Conservation (phyloP, 2,329 filamentous ascomycete species). For the Parasarocladium wereldwijsianum region DNA sequence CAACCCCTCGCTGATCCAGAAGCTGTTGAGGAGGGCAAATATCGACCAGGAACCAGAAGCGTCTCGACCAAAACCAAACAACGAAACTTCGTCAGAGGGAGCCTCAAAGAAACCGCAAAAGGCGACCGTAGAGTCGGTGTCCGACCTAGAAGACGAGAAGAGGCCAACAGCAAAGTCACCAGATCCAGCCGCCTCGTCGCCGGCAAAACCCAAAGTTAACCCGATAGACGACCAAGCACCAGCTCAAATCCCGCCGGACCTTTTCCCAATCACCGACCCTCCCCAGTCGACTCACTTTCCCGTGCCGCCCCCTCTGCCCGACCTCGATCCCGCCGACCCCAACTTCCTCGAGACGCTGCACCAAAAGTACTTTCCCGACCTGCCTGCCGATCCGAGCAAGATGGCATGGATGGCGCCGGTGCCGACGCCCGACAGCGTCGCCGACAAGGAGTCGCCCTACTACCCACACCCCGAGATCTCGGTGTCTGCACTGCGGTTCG, state of each 20-base stretch:
- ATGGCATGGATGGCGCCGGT: conserved; percentile 81
- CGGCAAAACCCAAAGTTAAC: background rate
- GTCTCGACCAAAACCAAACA: conserved; percentile 1
- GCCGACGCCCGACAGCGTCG: conserved; percentile 46
- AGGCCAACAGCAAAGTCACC: conserved; percentile 2
- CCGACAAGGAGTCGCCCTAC: conserved; percentile 62
- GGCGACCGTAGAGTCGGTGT: conserved; percentile 20
- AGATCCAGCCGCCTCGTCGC: conserved; percentile 7
- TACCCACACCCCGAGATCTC: conserved; percentile 64
- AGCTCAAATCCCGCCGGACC: conserved; percentile 22
- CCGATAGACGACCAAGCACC: conserved; percentile 25
- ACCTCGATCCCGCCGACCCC: conserved; percentile 71
- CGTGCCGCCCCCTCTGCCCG: conserved; percentile 36
- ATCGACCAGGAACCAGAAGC: conserved; percentile 41
- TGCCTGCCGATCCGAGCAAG: conserved; percentile 70
- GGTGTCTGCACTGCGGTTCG: conserved; percentile 70
- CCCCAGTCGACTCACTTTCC: conserved; percentile 47
- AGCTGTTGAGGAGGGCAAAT: conserved; percentile 60
- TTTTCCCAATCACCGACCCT: conserved; percentile 26
- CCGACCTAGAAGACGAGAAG: conserved; percentile 5
- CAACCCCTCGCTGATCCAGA: conserved; percentile 61
- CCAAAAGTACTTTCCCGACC: conserved; percentile 82
- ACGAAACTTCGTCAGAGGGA: no score
- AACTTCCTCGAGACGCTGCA: conserved; percentile 77
- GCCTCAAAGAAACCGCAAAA: conserved; percentile 6